Conservation (phyloP, 352 stramenopile species). For the Phytopythium ostracodes region DNA sequence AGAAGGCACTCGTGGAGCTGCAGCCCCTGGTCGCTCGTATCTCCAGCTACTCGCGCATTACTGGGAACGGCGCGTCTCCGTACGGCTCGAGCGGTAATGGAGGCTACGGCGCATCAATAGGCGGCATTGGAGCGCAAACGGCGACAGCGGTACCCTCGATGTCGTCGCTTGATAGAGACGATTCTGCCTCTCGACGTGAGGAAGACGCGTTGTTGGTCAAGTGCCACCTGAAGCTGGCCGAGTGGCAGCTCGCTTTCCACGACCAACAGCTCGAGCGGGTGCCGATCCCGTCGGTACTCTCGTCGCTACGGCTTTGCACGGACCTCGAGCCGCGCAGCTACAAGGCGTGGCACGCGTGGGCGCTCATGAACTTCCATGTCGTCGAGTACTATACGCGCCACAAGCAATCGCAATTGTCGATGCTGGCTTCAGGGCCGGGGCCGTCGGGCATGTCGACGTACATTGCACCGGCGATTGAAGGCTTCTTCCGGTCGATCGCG, state of each 20-base stretch:
- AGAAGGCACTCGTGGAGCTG: slow-evolving; percentile 87
- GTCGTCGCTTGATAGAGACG: slow-evolving; percentile 10
- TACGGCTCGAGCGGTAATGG: slow-evolving; percentile 5
- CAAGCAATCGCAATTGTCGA: slow-evolving; percentile 19
- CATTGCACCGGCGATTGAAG: slow-evolving; percentile 69
- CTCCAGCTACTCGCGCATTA: slow-evolving; percentile 26
- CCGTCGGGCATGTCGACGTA: slow-evolving; percentile 39
- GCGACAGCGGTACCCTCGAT: slow-evolving; percentile 21
- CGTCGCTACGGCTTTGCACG: slow-evolving; percentile 62
- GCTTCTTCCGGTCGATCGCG: slow-evolving; percentile 96
- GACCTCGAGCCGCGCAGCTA: slow-evolving; percentile 70
- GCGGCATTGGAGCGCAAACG: slow-evolving; percentile 5
- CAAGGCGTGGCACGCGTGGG: slow-evolving; percentile 96
- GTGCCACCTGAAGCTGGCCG: slow-evolving; percentile 76
- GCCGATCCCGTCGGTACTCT: slow-evolving; percentile 63
- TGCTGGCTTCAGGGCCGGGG: slow-evolving; percentile 9
- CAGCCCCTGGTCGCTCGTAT: slow-evolving; percentile 77
- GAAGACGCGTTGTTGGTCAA: slow-evolving; percentile 79
- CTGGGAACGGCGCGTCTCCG: slow-evolving; percentile 11
- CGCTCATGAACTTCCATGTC: slow-evolving; percentile 96
- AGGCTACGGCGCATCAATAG: neutral
- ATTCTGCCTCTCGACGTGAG: slow-evolving; percentile 21
- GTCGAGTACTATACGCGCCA: slow-evolving; percentile 84
- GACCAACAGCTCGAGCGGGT: slow-evolving; percentile 79
- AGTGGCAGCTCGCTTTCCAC: slow-evolving; percentile 84